These are phyloP conservation scores for Pisolithus marmoratus DNA, from an alignment of 768 basidiomycete genomes.

Conservation along the genomic window DNA sequence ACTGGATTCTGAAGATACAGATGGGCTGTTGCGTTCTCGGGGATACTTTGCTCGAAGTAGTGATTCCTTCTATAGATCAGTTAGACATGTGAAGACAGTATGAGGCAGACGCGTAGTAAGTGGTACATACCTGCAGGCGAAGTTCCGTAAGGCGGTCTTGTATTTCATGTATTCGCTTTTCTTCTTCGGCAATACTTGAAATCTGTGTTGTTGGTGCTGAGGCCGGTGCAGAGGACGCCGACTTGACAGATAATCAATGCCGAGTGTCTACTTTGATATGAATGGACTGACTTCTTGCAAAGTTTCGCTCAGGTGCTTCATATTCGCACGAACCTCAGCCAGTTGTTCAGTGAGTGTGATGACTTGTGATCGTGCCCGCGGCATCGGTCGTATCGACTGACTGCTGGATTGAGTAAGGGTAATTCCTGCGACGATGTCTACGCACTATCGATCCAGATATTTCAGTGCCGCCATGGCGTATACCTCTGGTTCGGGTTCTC, in stretches of 20 bases:
- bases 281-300: constrained; percentile 36
- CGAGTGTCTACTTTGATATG: neutral
- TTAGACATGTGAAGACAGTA: neutral
- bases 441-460: constrained; percentile 75
- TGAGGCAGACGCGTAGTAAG: constrained; percentile 5
- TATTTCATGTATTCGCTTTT: constrained; percentile 37
- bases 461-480: constrained; percentile 73
- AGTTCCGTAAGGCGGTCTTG: constrained; percentile 38
- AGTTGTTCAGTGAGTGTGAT: constrained; percentile 34
- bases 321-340: constrained; percentile 30
- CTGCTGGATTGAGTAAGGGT: constrained; percentile 17
- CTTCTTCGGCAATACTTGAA: constrained; percentile 33
- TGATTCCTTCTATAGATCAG: constrained; percentile 21
- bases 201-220: constrained; percentile 20
- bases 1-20: constrained; percentile 4
- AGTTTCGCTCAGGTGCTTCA: constrained; percentile 29
- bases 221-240: constrained; percentile 11
- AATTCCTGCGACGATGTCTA: constrained; percentile 4
- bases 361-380: constrained; percentile 40
- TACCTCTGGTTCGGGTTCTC: constrained; percentile 63
- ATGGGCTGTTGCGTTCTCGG: constrained; percentile 7
- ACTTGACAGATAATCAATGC: constrained; percentile 3
- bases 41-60: constrained; percentile 20
- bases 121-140: constrained; percentile 30
- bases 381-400: constrained; percentile 44